A percentile compares a stretch with the other conserved stretches of the same genome.
phyloP scores from a whole-genome alignment of 2,329 filamentous ascomycete genomes.

The Aspergillus spinulosporus region DNA sequence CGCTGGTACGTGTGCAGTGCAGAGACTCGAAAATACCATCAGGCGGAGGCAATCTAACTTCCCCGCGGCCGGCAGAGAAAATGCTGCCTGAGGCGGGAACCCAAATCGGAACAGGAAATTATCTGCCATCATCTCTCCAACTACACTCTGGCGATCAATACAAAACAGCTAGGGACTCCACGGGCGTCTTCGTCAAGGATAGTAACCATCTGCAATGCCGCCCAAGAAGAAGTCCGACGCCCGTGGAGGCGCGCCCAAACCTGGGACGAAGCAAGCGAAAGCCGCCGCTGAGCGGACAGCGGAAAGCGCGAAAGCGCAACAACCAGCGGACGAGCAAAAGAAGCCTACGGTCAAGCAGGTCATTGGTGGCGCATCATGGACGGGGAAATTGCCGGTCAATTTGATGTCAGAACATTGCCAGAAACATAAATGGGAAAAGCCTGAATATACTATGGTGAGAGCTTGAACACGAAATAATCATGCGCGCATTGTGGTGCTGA shows the following conservation, averaged over 20 bases:
- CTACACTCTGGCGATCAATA: neutral
- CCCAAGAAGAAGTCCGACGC: conserved; percentile 45
- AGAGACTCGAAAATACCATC: neutral
- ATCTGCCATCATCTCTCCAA: neutral
- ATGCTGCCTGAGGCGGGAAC: conserved; percentile 11
- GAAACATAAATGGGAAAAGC: conserved; percentile 92
- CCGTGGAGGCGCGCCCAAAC: conserved; percentile 40
- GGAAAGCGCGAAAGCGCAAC: conserved; percentile 33
- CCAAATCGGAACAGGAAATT: neutral
- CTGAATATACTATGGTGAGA: conserved; percentile 79
- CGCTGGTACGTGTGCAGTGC: neutral
- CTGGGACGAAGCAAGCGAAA: conserved; percentile 44
- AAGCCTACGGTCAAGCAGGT: conserved; percentile 68
- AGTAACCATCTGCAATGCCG: conserved; percentile 29
- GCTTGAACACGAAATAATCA: neutral
- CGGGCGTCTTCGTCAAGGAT: conserved; percentile 22
- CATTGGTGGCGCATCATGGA: conserved; percentile 95
- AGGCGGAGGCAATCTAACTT: neutral
- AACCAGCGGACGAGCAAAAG: conserved; percentile 51
- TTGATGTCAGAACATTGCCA: conserved; percentile 92
- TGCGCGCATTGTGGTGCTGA: neutral
- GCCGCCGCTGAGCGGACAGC: conserved; percentile 36
- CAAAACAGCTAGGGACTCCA: conserved; percentile 19
- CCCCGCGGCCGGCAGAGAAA: conserved; percentile 8
- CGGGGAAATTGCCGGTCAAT: conserved; percentile 92